These are phyloP conservation scores for Solanum virginianum DNA, from an alignment of 257 asterid species.

Conservation along the genomic window DNA sequence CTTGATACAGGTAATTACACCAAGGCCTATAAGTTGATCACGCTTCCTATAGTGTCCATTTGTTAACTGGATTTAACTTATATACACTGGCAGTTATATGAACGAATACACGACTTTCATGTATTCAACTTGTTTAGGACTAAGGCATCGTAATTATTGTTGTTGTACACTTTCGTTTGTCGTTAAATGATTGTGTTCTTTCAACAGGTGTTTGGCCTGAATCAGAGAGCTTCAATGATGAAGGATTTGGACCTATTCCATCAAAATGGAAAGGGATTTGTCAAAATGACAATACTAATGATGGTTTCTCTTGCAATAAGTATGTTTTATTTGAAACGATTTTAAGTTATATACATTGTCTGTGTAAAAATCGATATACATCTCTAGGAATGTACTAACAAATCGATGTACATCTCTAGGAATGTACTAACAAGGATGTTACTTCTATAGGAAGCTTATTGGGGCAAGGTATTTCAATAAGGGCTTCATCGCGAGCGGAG, in stretches of 20 bases:
- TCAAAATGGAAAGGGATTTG: slow-evolving; percentile 72
- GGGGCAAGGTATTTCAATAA: slow-evolving; percentile 64
- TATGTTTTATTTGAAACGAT: not conserved
- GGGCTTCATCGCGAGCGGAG: slow-evolving; percentile 17
- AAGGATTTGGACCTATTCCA: slow-evolving; percentile 60
- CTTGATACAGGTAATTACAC: slow-evolving; percentile 45
- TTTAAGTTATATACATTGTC: not conserved
- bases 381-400: not conserved
- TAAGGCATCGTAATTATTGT: not conserved
- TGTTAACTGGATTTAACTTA: not conserved
- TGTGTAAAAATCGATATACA: not conserved
- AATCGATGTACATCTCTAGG: not conserved
- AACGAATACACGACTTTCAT: not conserved
- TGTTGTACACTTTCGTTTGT: not conserved
- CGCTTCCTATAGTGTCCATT: not conserved
- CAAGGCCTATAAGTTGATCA: not conserved
- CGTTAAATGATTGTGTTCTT: not conserved
- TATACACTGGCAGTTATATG: not conserved
- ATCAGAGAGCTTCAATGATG: slow-evolving; percentile 58
- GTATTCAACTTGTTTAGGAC: not conserved
- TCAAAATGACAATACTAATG: slow-evolving; percentile 6
- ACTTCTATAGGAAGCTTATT: slow-evolving; percentile 47
- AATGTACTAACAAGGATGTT: not conserved
- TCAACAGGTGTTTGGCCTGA: slow-evolving; percentile 74
- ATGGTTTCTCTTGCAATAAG: slow-evolving; percentile 49